Base-by-base conservation (phyloP, 2,329 filamentous ascomycete genomes). In the Xylogone sp. region DNA sequence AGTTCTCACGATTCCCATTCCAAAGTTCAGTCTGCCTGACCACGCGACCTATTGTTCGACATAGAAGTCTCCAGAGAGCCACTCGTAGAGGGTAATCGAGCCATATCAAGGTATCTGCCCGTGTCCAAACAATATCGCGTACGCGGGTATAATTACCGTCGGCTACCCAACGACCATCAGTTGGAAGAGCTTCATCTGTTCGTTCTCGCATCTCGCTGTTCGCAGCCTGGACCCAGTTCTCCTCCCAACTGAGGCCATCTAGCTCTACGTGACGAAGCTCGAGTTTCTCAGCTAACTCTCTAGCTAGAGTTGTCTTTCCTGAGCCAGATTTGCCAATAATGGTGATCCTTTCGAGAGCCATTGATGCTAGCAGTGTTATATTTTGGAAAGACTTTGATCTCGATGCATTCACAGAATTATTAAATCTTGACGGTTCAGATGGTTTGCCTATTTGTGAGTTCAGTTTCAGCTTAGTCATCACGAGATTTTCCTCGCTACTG, bases 1-100 rank as follows among this genome's bases (percentile, higher is more conserved):
- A 2, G 22, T 8, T 21, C 43, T 49, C 47, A 16, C 39, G 21
- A 44, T 49, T 49, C 39, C 47, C 47, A 49, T 49, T 49, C 47
- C 47, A 49, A 21, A 49, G 47, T 20, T 44, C 47, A 1, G 20
- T 49, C 12, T 13, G 31, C n/a, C 18, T 44, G n/a, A 49, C 42
- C 10, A 49, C 7, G 9, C 47, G 39, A 4, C 47, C 31, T 43
- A 49, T 27, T 18, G 47, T 49, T 16, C 47, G 47, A 13, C n/a
- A 10, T 13, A 49, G 13, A 20, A 49, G 16, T 43, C 47, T 31
- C 34, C 29, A 43, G 8, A 49, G 12, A 22, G 47, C n/a, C 21
- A 44, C 12, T 22, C 29, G 27, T n/a, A 49, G 47, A 24, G 47
- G 34, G 21, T 49, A 49, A 34, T 49, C 47, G 18, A 49, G 34